These are phyloP conservation scores for Thuja plicata DNA, from an alignment of 83 land plant genomes.

Conservation along the genomic window DNA sequence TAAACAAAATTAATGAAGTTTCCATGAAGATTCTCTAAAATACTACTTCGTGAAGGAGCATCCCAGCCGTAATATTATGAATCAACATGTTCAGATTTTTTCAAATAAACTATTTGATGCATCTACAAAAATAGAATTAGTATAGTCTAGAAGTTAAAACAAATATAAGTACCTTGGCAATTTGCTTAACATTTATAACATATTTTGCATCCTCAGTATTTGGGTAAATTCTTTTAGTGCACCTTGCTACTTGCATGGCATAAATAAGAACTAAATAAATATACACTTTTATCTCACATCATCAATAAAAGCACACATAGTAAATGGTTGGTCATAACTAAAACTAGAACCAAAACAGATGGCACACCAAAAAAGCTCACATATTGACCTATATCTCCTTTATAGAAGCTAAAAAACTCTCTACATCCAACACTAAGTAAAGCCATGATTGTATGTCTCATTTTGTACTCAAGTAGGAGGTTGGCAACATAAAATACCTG, in stretches of 20 bases:
- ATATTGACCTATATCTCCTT: background rate
- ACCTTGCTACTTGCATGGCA: conserved; percentile 74
- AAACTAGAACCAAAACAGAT: background rate
- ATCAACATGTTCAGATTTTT: background rate
- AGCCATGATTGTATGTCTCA: too few relatives aligned
- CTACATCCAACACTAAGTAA: too few relatives aligned
- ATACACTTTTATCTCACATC: background rate
- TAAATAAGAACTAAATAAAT: background rate
- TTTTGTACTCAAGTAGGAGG: too few relatives aligned
- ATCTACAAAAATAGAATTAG: background rate
- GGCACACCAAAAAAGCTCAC: background rate
- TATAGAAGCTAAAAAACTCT: background rate
- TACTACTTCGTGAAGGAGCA: too few relatives aligned
- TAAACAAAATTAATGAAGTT: background rate
- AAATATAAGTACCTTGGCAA: conserved; percentile 72
- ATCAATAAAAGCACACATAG: too few relatives aligned
- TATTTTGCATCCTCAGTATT: conserved; percentile 94
- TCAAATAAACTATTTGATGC: background rate
- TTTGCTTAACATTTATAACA: conserved; percentile 97
- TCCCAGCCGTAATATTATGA: background rate
- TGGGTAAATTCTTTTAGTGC: too few relatives aligned
- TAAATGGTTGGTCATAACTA: too few relatives aligned
- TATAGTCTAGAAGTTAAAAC: background rate
- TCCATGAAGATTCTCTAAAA: too few relatives aligned
- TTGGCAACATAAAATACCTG: too few relatives aligned